Conservation (phyloP, 345 rosid genomes). For the Ricinus communis region DNA sequence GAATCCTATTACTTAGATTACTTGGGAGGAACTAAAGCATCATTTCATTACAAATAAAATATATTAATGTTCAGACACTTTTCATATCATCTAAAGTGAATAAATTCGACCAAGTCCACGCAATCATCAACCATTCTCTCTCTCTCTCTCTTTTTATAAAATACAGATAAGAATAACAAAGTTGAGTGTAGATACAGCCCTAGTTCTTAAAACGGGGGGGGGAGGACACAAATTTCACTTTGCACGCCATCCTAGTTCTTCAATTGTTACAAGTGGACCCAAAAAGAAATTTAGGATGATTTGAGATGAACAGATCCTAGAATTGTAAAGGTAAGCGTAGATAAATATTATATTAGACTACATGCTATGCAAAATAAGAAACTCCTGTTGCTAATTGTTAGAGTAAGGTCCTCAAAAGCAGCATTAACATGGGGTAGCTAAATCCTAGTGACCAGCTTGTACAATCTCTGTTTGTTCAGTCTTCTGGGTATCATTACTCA, state of each 20-base stretch:
- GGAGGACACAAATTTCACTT: constrained; percentile 22
- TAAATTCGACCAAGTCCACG: too few species aligned
- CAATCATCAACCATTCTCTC: constrained; percentile 5
- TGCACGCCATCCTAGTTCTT: constrained; percentile 15
- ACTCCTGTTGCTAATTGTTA: constrained; percentile 26
- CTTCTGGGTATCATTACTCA: constrained; percentile 36
- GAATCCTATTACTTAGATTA: too few species aligned
- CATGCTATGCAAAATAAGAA: constrained; percentile 16
- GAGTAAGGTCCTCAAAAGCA: constrained; percentile 14
- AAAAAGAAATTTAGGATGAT: constrained; percentile 15
- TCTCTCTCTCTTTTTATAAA: background rate
- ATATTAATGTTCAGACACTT: too few species aligned
- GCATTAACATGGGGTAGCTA: constrained; percentile 3
- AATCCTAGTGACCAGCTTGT: constrained; percentile 18
- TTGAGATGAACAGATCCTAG: constrained; percentile 16
- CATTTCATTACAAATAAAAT: too few species aligned
- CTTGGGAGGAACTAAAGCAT: too few species aligned
- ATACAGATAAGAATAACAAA: constrained; percentile 1
- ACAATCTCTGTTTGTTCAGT: constrained; percentile 20
- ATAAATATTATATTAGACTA: constrained; percentile 19
- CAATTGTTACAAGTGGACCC: constrained; percentile 7
- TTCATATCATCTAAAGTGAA: too few species aligned
- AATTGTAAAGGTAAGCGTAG: constrained; percentile 17
- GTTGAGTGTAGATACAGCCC: constrained; percentile 21
- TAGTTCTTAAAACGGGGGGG: constrained; percentile 21